Base-by-base conservation (phyloP, 78 protist genomes). In the Tieghemostelium lacteum region DNA sequence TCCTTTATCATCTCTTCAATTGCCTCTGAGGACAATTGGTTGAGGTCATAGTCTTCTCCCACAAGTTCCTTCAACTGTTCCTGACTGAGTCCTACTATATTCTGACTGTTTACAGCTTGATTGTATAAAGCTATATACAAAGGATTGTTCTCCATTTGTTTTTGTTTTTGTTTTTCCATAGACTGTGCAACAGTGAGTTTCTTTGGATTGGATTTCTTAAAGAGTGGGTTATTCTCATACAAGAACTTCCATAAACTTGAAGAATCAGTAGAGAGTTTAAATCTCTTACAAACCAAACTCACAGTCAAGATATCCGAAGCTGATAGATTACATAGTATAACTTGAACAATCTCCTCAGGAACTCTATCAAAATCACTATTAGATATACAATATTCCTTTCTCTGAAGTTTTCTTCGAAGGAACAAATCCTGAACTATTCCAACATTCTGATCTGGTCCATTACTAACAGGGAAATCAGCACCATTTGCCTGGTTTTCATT, bases 271-370 rank as follows among this genome's bases (percentile, higher is more conserved):
- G 91, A 34, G 33, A 83, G 17, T 36, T 83, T 83, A 63, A 83
- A 83, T 57, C 91, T 34, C 31, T 69, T 66, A 45, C 91, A 83
- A 5, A 83, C 91, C 50, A 83, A 57, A 29, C 78, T 69, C 10
- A 60, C 67, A 22, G n/a, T 31, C 7, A 83, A 8, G 12, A 83
- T 66, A 26, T 66, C 65, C 0, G n/a, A 0, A 1, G 91, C 91
- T 1, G 60, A 37, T 64, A 83, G 67, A 54, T 52, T 52, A 8
- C 72, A 83, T 40, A 83, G 42, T 3, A 83, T 83, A 4, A 60
- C 20, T n/a, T 83, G 72, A 34, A 83, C 72, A 0, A 83, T 34
- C 22, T 83, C 91, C 54, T 83, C 91, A 22, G 91, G 91, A 1
- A 83, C 24, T n/a, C 37, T 83, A 60, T 83, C 91, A 60, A 83